A percentile compares a stretch with the other conserved stretches of the same genome.
These are phyloP conservation scores for Imleria badia DNA, from an alignment of 768 basidiomycete species.

Conservation along the genomic window DNA sequence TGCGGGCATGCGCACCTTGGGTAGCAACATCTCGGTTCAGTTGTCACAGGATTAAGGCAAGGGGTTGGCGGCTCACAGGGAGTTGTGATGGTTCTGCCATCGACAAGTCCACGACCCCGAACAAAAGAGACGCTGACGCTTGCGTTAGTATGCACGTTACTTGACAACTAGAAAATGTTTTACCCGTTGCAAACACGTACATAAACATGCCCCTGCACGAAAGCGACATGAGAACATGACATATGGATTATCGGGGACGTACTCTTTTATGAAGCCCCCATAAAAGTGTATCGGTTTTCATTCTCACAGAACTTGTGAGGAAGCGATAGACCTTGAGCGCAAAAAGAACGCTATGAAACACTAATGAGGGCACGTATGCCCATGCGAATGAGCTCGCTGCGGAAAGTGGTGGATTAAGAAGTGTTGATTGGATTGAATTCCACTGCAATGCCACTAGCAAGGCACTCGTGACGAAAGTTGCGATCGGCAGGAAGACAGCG, in stretches of 20 bases:
- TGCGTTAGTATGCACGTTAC: neutral
- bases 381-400: neutral
- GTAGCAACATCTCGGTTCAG: neutral
- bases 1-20: slow-evolving; percentile 2
- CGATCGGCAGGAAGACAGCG: neutral
- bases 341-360: slow-evolving; percentile 17
- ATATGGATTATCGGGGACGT: neutral
- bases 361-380: slow-evolving; percentile 16
- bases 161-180: neutral
- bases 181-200: slow-evolving; percentile 9
- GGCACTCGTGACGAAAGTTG: neutral
- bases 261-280: slow-evolving; percentile 23
- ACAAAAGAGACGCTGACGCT: slow-evolving; percentile 1
- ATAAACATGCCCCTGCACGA: slow-evolving; percentile 13
- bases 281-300: slow-evolving; percentile 7
- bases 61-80: neutral
- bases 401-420: neutral
- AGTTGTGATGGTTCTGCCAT: slow-evolving; percentile 11
- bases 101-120: slow-evolving; percentile 2
- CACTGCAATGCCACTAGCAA: neutral
- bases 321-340: slow-evolving; percentile 14
- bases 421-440: neutral
- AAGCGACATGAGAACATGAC: neutral
- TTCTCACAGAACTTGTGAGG: slow-evolving; percentile 7
- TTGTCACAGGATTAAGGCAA: neutral